Conservation (phyloP, 2,329 filamentous ascomycete genomes). For the Chalaropsis thielavioides region DNA sequence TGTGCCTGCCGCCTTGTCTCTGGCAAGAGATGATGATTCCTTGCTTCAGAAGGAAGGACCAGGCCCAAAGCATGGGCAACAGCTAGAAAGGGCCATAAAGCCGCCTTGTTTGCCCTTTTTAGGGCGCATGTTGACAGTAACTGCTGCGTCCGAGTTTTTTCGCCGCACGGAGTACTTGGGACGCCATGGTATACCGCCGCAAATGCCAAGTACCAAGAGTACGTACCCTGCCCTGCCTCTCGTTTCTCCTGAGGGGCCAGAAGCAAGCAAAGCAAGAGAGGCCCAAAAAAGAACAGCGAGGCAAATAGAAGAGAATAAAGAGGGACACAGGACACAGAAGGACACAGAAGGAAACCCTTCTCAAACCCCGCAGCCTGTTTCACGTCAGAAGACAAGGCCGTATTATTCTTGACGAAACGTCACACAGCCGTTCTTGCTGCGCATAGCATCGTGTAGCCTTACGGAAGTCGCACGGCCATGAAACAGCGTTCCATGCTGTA, state of each 20-base stretch:
- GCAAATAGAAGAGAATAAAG: neutral
- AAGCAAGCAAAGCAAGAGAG: neutral
- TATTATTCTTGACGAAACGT: slow-evolving; percentile 8
- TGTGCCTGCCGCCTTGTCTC: neutral
- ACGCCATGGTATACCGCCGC: neutral
- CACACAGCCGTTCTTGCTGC: neutral
- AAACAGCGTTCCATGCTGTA: neutral
- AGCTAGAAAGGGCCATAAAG: neutral
- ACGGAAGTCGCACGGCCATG: neutral
- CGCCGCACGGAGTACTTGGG: slow-evolving; percentile 8
- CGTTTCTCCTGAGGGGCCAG: neutral
- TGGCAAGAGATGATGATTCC: neutral
- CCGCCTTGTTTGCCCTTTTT: neutral
- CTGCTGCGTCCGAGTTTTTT: neutral
- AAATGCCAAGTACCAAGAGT: slow-evolving; percentile 9
- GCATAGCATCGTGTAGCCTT: neutral
- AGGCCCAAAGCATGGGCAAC: neutral
- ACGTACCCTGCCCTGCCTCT: neutral
- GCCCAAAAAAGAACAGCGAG: too few species aligned
- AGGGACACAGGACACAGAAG: neutral
- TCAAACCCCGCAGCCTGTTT: neutral
- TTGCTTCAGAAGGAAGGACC: neutral
- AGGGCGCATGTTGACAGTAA: neutral
- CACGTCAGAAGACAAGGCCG: neutral
- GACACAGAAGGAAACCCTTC: neutral